Evolutionary conservation across 257 asterid genomes (phyloP), one percentile per base, ranked within the genome.

Genomic region (Forsythia viridissima): DNA sequence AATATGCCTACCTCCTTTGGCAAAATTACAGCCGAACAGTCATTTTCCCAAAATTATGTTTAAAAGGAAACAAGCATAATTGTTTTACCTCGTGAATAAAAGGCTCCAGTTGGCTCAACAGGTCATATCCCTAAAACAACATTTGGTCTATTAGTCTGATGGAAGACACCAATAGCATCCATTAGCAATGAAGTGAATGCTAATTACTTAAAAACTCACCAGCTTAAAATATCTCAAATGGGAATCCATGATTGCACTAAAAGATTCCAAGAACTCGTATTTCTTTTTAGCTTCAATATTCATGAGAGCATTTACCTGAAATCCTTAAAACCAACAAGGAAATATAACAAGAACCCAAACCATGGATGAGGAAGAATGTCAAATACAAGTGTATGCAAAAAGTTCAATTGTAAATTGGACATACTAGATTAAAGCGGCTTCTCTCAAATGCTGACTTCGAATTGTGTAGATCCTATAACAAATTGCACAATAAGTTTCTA

Each of bases 161-260:
- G 61, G 63, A 51, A 12, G 63, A 82, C 34, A 81, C 18, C 83
- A 63, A 77, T 21, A 66, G 57, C 42, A 85, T 73, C 76, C 76
- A 78, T 4, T 43, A 39, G 80, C 36, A 76, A 46, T 79, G 73
- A 68, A 70, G 36, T 24, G 36, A 75, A 73, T 30, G 34, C n/a
- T 38, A 70, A 59, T 66, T 66, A 68, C 77, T 59, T 8, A 80
- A 36, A 84, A 69, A 81, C 87, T 30, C 70, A 93, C 99, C 99
- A 95, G 78, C 87, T 95, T 95, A 86, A 92, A 93, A 78, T 89
- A 95, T 80, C 97, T 93, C 71, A 95, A 87, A 82, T 95, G 99
- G 72, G 99, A 92, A 92, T 95, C 98, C 98, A 95, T 95, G 84
- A 95, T 90, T 73, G 99, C 99, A 81, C 98, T 95, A 82, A 93